Evolutionary conservation across 192 early-diverging fungal genomes (phyloP).

Genomic region (Polychytrium aggregatum): DNA sequence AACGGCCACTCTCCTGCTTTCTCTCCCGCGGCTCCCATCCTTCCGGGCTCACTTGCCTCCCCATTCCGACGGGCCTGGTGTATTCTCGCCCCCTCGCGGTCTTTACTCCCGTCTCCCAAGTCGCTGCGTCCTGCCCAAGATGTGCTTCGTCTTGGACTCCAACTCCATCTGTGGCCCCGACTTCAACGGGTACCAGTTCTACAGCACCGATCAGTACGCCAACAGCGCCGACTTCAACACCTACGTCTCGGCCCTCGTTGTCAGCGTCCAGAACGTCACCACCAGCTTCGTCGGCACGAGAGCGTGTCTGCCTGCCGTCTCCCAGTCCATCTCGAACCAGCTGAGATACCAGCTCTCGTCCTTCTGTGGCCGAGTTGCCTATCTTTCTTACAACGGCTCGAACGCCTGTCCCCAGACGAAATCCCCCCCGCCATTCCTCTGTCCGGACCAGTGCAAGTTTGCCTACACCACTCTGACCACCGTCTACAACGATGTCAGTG

Average conservation of each 20-base stretch:
- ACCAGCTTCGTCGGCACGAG: background rate
- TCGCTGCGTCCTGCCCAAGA: background rate
- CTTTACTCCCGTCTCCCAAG: background rate
- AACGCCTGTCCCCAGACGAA: background rate
- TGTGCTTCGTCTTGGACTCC: background rate
- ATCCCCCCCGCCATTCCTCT: background rate
- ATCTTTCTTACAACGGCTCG: background rate
- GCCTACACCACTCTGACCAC: background rate
- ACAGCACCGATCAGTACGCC: background rate
- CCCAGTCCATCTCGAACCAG: too few relatives aligned
- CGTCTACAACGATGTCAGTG: background rate
- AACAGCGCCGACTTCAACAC: background rate
- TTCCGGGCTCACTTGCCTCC: too few relatives aligned
- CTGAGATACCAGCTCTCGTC: background rate
- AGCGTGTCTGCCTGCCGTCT: background rate
- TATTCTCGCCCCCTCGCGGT: too few relatives aligned
- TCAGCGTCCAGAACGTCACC: background rate
- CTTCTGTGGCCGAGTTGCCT: background rate
- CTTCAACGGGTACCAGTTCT: background rate
- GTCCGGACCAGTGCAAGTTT: background rate
- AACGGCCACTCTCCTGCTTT: too few relatives aligned
- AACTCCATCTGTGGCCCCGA: background rate
- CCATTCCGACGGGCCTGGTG: too few relatives aligned
- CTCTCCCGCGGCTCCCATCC: too few relatives aligned
- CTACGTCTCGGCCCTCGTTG: background rate